Conservation (phyloP, 306 rosid genomes). For the Rubus idaeus region DNA sequence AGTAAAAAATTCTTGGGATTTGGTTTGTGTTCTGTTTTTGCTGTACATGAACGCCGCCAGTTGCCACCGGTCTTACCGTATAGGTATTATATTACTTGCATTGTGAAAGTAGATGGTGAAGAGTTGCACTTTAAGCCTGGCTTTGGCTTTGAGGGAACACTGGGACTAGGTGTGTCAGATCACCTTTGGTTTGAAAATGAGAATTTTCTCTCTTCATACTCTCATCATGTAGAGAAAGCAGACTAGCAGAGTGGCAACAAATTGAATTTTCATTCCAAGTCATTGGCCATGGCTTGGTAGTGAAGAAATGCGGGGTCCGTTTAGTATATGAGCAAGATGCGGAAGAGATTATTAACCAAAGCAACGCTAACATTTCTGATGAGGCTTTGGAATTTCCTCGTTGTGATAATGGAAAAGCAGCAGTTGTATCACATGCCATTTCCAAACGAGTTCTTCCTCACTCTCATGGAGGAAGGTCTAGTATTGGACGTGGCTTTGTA, state of each 20-base stretch:
- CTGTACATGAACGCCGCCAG: too few species aligned
- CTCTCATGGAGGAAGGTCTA: too few species aligned
- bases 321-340: not conserved
- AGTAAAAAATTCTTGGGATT: too few species aligned
- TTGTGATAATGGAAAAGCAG: too few species aligned
- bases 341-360: not conserved
- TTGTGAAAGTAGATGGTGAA: not conserved
- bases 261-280: not conserved
- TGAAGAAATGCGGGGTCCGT: not conserved
- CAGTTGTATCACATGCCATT: too few species aligned
- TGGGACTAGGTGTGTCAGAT: not conserved
- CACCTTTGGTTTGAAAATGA: not conserved
- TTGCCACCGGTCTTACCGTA: not conserved
- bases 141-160: not conserved
- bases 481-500: too few species aligned
- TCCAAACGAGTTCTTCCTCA: too few species aligned
- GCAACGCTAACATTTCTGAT: not conserved
- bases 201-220: too few species aligned
- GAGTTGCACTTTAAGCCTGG: not conserved
- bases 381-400: too few species aligned
- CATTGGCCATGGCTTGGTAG: not conserved
- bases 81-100: not conserved
- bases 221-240: too few species aligned
- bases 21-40: too few species aligned
- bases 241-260: not conserved